Conservation (phyloP, 768 basidiomycete species). For the Chiua virens region DNA sequence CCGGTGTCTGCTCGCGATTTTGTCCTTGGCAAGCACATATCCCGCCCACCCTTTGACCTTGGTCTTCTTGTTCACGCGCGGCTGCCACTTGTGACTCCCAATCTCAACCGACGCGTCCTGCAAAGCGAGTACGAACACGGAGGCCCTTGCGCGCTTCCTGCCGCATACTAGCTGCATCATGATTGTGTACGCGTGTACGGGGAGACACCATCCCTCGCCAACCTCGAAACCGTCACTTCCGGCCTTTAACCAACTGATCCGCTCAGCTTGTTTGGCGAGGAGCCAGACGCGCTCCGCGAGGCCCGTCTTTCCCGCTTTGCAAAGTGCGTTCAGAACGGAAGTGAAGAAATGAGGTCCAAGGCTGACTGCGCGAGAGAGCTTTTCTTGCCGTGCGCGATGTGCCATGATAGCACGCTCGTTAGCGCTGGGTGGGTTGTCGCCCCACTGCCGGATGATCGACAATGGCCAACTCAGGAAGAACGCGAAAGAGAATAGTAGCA, state of each 20-base stretch:
- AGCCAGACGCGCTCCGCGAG: conserved; percentile 66
- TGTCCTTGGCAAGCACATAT: conserved; percentile 27
- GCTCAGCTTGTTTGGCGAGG: conserved; percentile 59
- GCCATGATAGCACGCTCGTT: conserved; percentile 28
- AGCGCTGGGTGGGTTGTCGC: conserved; percentile 22
- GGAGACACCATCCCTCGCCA: conserved; percentile 59
- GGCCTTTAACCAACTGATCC: conserved; percentile 44
- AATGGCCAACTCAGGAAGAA: conserved; percentile 54
- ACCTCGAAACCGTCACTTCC: conserved; percentile 21
- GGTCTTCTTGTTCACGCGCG: conserved; percentile 11
- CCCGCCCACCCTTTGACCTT: conserved; percentile 37
- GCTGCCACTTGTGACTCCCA: conserved; percentile 17
- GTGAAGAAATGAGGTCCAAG: conserved; percentile 65
- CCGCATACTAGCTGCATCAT: conserved; percentile 65
- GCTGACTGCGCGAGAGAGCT: conserved; percentile 41
- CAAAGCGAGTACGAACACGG: conserved; percentile 11
- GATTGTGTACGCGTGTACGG: conserved; percentile 65
- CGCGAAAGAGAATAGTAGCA: conserved; percentile 45
- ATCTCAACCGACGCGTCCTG: background rate
- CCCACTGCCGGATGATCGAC: conserved; percentile 42
- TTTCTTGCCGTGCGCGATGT: conserved; percentile 27
- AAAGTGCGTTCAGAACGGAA: conserved; percentile 57
- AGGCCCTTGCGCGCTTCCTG: conserved; percentile 39
- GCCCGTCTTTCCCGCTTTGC: conserved; percentile 52
- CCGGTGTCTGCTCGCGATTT: conserved; percentile 17